These are phyloP conservation scores for Ampelocalamus luodianensis DNA, from an alignment of 176 grass and related monocot species.

Conservation along the genomic window DNA sequence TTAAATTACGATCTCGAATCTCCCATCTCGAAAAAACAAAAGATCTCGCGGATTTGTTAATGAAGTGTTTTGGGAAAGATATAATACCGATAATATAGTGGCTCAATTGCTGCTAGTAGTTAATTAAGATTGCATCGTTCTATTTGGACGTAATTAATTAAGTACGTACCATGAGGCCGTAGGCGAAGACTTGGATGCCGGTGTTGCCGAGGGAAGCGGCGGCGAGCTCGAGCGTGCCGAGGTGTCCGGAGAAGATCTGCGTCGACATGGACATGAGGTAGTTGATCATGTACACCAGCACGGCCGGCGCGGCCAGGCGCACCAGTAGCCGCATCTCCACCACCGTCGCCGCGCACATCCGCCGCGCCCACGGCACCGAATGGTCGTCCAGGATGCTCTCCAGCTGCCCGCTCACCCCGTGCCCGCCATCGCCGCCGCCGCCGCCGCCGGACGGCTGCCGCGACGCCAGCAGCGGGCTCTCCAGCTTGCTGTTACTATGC, in stretches of 20 bases:
- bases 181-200: constrained; percentile 77
- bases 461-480: constrained; percentile 39
- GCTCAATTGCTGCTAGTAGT: too few species aligned
- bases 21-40: neutral
- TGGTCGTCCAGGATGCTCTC: constrained; percentile 61
- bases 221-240: constrained; percentile 81
- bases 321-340: constrained; percentile 59
- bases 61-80: neutral
- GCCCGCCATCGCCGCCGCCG: neutral
- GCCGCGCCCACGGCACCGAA: constrained; percentile 45
- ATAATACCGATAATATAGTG: neutral
- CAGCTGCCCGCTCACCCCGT: constrained; percentile 40
- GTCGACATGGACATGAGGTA: constrained; percentile 80
- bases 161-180: constrained; percentile 66
- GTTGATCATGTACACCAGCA: constrained; percentile 83
- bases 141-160: neutral
- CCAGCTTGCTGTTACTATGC: constrained; percentile 14
- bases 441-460: neutral
- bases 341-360: constrained; percentile 29
- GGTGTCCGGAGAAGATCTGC: constrained; percentile 75
- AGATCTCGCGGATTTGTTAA: neutral
- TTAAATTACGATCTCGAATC: neutral
- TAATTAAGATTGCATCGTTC: neutral
- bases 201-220: constrained; percentile 42
- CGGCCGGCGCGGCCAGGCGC: constrained; percentile 54